These are phyloP conservation scores for Colletotrichum simmondsii DNA, from an alignment of 2,329 filamentous ascomycete genomes.

Conservation along the genomic window DNA sequence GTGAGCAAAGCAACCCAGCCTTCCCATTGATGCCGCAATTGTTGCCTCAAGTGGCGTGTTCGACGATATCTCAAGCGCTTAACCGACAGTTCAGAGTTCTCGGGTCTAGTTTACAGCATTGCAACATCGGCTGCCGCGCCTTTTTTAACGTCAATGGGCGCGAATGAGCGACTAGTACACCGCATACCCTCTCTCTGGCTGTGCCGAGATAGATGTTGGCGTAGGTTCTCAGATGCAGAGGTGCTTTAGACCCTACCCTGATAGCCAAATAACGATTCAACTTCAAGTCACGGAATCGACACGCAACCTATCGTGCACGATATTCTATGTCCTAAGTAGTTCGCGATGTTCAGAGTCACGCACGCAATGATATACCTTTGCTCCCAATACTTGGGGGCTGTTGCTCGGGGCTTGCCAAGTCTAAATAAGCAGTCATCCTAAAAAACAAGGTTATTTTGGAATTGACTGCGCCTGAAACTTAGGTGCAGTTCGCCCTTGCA, in stretches of 20 bases:
- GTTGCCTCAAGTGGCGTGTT: not conserved
- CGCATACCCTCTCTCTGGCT: not conserved
- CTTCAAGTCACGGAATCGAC: not conserved
- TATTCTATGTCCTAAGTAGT: no score
- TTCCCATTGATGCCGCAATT: not conserved
- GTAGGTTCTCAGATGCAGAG: not conserved
- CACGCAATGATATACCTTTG: not conserved
- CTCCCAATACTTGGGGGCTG: not conserved
- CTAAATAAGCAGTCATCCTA: conserved; percentile 22
- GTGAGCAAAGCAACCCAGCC: not conserved
- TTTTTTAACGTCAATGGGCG: not conserved
- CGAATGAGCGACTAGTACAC: not conserved
- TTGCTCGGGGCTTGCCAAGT: conserved; percentile 5
- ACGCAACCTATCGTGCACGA: no score
- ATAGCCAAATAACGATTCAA: not conserved
- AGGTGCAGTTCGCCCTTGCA: conserved; percentile 7
- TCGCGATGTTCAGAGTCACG: not conserved
- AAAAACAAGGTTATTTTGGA: conserved; percentile 27
- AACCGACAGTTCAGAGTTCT: not conserved
- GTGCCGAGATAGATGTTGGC: not conserved
- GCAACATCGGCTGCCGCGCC: not conserved
- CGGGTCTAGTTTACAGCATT: not conserved
- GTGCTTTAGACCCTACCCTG: not conserved
- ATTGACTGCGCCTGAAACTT: conserved; percentile 10
- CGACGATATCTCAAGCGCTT: not conserved